These are phyloP conservation scores for Beauveria varroae DNA, from an alignment of 2,329 filamentous ascomycete genomes.

Conservation along the genomic window DNA sequence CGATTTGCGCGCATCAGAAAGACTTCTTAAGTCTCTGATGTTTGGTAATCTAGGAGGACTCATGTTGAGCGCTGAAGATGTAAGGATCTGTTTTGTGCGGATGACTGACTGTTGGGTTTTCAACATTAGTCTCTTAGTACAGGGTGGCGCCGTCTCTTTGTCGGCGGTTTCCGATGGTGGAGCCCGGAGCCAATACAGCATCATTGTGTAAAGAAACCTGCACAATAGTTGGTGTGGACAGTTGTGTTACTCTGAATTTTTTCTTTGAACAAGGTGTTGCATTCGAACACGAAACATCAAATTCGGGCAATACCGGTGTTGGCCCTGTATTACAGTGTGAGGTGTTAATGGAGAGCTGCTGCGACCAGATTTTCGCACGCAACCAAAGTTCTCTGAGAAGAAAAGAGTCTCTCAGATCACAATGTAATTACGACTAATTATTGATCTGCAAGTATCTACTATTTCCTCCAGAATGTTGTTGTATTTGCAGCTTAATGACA, in stretches of 20 bases:
- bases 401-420: no score
- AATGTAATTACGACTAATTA: no score
- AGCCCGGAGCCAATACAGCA: not conserved
- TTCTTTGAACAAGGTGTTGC: no score
- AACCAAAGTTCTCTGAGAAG: no score
- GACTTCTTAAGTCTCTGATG: constrained; percentile 46
- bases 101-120: not conserved
- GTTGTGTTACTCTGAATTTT: no score
- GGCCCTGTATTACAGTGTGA: no score
- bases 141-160: not conserved
- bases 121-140: not conserved
- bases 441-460: no score
- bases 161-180: constrained; percentile 9
- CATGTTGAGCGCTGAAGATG: not conserved
- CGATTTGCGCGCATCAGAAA: constrained; percentile 47
- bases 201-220: not conserved
- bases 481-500: not conserved
- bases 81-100: not conserved
- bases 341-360: no score
- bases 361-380: no score
- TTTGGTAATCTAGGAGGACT: constrained; percentile 40
- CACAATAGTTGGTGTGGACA: not conserved
- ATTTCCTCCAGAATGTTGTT: not conserved
- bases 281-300: no score
- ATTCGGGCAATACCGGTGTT: no score